These are phyloP conservation scores for Phlebopus sp. DNA, from an alignment of 1,284 basidiomycete species.

Conservation along the genomic window DNA sequence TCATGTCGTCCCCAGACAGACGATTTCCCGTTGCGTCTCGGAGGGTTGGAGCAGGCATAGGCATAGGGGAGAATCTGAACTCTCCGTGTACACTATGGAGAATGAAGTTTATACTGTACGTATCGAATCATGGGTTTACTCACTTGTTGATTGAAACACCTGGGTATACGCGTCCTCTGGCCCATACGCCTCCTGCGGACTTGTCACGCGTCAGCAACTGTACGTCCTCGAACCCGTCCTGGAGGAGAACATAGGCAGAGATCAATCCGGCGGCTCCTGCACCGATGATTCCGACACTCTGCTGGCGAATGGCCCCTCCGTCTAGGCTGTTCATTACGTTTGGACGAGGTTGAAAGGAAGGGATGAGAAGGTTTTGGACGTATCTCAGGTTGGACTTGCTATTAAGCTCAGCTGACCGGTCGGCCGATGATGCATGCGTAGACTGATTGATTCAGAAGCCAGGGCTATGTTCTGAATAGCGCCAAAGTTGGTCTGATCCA, in stretches of 20 bases:
- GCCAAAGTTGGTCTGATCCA: no score
- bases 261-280: conserved; percentile 57
- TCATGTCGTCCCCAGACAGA: conserved; percentile 50
- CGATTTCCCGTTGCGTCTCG: conserved; percentile 38
- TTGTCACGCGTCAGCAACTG: conserved; percentile 52
- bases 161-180: conserved; percentile 48
- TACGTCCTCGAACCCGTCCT: conserved; percentile 54
- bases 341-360: no score
- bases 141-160: conserved; percentile 56
- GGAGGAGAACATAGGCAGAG: conserved; percentile 50
- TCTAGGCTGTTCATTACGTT: no score
- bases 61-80: conserved; percentile 50
- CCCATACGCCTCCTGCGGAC: conserved; percentile 55
- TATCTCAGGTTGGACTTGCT: no score
- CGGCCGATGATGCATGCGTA: no score
- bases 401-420: no score
- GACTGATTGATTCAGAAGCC: no score
- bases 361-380: no score
- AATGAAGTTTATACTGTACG: not conserved
- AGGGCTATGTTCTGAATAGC: no score
- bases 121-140: conserved; percentile 12
- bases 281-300: conserved; percentile 49
- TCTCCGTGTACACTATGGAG: conserved; percentile 55
- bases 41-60: conserved; percentile 43
- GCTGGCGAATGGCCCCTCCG: conserved; percentile 8